phyloP scores from a whole-genome alignment of 805 yeast genomes.

The Kazachstania viticola region DNA sequence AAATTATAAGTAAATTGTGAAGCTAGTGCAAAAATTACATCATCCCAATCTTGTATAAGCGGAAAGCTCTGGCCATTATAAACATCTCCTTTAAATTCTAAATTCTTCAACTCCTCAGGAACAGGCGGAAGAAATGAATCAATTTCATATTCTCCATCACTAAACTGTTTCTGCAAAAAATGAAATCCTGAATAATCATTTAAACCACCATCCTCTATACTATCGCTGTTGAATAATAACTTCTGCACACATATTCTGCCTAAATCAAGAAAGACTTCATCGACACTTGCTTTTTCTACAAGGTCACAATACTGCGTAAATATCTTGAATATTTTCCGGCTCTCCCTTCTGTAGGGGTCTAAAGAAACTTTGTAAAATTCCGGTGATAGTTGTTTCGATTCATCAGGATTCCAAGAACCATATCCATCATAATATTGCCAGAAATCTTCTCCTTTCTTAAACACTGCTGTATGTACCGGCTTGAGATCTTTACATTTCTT shows the following conservation, averaged over 20 bases:
- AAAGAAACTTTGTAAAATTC: constrained; percentile 69
- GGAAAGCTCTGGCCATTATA: constrained; percentile 10
- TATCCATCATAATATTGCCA: constrained; percentile 58
- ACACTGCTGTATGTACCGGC: constrained; percentile 88
- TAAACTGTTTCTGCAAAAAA: constrained; percentile 5
- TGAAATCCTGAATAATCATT: background rate
- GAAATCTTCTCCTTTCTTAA: constrained; percentile 69
- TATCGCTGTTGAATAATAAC: constrained; percentile 13
- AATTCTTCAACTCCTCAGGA: constrained; percentile 9
- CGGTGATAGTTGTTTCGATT: constrained; percentile 46
- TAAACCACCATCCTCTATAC: no score
- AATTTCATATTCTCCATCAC: constrained; percentile 15
- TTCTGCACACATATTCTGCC: constrained; percentile 51
- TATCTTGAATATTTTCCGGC: constrained; percentile 62
- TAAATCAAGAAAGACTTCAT: constrained; percentile 80
- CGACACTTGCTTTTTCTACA: constrained; percentile 92
- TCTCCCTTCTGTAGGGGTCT: constrained; percentile 85
- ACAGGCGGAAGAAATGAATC: constrained; percentile 18
- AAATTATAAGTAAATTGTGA: constrained; percentile 46
- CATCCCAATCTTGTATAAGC: constrained; percentile 62
- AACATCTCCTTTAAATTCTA: constrained; percentile 14
- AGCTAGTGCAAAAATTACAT: constrained; percentile 55
- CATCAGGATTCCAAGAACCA: constrained; percentile 26
- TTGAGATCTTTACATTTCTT: constrained; percentile 66
- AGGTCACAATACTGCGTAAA: constrained; percentile 49